Evolutionary conservation across 2,329 filamentous ascomycete genomes (phyloP).

Genomic region (Stemphylium vesicarium): DNA sequence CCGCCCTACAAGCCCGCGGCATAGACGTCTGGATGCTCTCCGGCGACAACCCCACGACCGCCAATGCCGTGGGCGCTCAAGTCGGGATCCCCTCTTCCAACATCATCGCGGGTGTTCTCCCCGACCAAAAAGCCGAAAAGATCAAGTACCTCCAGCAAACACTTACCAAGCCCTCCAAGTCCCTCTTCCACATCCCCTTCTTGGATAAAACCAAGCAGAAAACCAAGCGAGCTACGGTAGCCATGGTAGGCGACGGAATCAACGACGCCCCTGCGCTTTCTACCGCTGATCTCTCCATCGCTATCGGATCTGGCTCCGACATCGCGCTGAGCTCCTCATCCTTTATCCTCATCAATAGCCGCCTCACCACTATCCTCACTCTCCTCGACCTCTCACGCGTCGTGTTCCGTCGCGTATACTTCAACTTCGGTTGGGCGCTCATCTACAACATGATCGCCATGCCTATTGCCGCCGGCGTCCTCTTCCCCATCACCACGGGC

Average conservation of each 20-base stretch:
- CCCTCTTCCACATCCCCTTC: constrained; percentile 25
- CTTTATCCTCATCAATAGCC: constrained; percentile 78
- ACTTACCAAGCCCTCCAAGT: constrained; percentile 30
- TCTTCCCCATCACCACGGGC: constrained; percentile 66
- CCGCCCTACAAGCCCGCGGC: constrained; percentile 67
- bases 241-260: constrained; percentile 86
- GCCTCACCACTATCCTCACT: constrained; percentile 72
- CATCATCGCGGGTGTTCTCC: constrained; percentile 86
- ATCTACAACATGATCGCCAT: constrained; percentile 81
- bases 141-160: constrained; percentile 59
- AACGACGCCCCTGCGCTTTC: constrained; percentile 85
- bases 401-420: constrained; percentile 78
- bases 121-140: constrained; percentile 79
- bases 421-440: constrained; percentile 87
- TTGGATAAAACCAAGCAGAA: constrained; percentile 3
- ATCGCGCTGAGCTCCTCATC: constrained; percentile 82
- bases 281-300: constrained; percentile 82
- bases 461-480: constrained; percentile 79
- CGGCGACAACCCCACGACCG: constrained; percentile 87
- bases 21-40: constrained; percentile 90
- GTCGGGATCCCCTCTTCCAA: constrained; percentile 76
- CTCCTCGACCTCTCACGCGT: constrained; percentile 72
- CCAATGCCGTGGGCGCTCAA: constrained; percentile 74
- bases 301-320: constrained; percentile 80
- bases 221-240: constrained; percentile 64